phyloP scores from a whole-genome alignment of 2,329 filamentous ascomycete genomes.

The Alternaria sp. region DNA sequence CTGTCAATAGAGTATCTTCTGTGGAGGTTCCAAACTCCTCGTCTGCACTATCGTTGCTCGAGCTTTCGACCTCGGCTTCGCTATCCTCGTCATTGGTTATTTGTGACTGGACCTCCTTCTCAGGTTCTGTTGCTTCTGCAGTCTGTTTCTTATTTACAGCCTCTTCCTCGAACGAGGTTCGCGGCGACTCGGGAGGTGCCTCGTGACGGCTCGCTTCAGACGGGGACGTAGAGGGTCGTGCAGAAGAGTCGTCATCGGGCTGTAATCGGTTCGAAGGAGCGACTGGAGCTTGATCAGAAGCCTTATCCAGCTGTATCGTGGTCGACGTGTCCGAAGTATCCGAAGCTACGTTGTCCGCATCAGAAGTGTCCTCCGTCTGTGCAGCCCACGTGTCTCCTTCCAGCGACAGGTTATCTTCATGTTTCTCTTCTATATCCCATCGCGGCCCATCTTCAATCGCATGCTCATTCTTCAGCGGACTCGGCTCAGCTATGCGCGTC shows the following conservation, averaged over 20 bases:
- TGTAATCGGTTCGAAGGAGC: constrained; percentile 16
- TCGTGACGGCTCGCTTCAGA: constrained; percentile 48
- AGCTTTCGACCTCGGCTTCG: not conserved
- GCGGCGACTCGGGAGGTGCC: constrained; percentile 40
- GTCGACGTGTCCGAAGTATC: constrained; percentile 46
- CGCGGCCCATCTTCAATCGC: not conserved
- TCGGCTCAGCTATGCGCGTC: constrained; percentile 3
- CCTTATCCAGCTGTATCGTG: constrained; percentile 37
- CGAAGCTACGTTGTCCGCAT: constrained; percentile 30
- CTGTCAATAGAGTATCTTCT: constrained; percentile 9
- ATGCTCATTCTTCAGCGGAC: not conserved
- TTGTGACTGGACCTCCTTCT: not conserved
- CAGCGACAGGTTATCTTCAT: not conserved
- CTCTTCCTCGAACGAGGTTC: constrained; percentile 50
- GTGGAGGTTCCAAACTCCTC: constrained; percentile 12
- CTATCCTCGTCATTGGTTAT: not conserved
- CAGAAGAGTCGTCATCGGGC: constrained; percentile 43
- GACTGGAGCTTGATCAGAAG: not conserved
- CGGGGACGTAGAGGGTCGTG: constrained; percentile 45
- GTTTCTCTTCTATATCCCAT: constrained; percentile 12
- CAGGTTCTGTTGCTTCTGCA: not conserved
- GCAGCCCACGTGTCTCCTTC: constrained; percentile 22
- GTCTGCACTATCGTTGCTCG: constrained; percentile 10
- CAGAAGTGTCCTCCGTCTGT: constrained; percentile 13
- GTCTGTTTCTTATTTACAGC: not conserved